A percentile compares a stretch with the other conserved stretches of the same genome.
Evolutionary conservation across 768 basidiomycete species (phyloP).

Genomic region (Lentinula raphanica): DNA sequence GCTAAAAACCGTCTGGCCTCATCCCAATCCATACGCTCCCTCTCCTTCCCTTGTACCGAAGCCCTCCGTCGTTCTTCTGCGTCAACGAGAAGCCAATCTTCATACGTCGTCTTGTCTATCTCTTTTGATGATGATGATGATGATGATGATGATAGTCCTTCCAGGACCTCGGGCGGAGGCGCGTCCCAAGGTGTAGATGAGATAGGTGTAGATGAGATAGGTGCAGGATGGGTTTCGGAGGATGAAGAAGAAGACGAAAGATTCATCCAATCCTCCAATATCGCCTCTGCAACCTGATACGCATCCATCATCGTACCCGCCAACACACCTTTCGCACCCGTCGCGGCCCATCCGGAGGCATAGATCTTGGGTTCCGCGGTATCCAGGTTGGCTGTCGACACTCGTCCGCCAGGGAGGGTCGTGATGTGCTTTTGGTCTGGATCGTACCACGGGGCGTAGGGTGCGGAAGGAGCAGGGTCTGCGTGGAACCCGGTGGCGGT

Average conservation of each 20-base stretch:
- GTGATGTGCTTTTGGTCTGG: conserved; percentile 50
- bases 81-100: conserved; percentile 73
- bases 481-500: conserved; percentile 84
- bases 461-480: conserved; percentile 39
- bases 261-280: conserved; percentile 52
- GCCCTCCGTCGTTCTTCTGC: conserved; percentile 66
- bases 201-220: conserved; percentile 6
- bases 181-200: conserved; percentile 9
- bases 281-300: conserved; percentile 67
- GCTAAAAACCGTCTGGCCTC: conserved; percentile 35
- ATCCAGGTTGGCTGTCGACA: conserved; percentile 38
- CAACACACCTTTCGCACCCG: conserved; percentile 86
- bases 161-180: conserved; percentile 43
- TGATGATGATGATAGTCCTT: conserved; percentile 23
- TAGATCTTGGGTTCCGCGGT: conserved; percentile 50
- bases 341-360: conserved; percentile 90
- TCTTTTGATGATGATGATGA: no score
- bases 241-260: background rate
- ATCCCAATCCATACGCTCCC: conserved; percentile 72
- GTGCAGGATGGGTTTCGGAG: conserved; percentile 13
- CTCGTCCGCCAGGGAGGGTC: conserved; percentile 39
- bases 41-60: conserved; percentile 53
- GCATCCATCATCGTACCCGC: conserved; percentile 93
- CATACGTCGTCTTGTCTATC: conserved; percentile 52
- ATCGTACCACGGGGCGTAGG: conserved; percentile 49